These are phyloP conservation scores for Xanthoconium separans DNA, from an alignment of 1,284 basidiomycete species.

Conservation along the genomic window DNA sequence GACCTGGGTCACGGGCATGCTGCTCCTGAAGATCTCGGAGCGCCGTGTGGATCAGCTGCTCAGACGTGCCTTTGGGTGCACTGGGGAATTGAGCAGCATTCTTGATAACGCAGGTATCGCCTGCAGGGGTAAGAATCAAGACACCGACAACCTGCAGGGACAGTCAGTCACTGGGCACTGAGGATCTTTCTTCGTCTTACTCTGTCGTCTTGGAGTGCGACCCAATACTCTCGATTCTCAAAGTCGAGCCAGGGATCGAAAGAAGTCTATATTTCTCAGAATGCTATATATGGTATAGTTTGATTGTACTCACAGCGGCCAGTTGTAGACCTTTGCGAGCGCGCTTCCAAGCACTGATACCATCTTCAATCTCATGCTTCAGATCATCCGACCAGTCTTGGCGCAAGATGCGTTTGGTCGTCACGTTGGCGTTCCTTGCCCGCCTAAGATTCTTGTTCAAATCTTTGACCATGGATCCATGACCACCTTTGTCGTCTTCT, in stretches of 20 bases:
- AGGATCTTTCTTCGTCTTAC: constrained; percentile 1
- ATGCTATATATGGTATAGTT: not conserved
- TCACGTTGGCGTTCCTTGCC: constrained; percentile 39
- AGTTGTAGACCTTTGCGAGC: constrained; percentile 40
- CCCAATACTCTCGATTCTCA: constrained; percentile 44
- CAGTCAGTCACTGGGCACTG: not conserved
- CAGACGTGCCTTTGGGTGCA: constrained; percentile 47
- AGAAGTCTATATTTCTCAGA: constrained; percentile 30
- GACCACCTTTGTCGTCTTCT: constrained; percentile 34
- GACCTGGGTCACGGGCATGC: not conserved
- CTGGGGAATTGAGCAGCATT: constrained; percentile 45
- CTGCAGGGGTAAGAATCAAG: constrained; percentile 43
- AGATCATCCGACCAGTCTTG: constrained; percentile 37
- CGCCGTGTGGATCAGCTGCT: constrained; percentile 42
- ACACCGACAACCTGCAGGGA: constrained; percentile 37
- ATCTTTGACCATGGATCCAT: constrained; percentile 39
- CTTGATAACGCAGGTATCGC: constrained; percentile 44
- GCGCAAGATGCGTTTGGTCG: constrained; percentile 32
- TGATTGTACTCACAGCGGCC: constrained; percentile 34
- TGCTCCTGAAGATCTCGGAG: constrained; percentile 35
- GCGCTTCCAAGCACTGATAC: constrained; percentile 41
- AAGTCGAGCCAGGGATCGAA: constrained; percentile 46
- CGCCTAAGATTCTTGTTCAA: constrained; percentile 46
- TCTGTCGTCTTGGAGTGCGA: constrained; percentile 34
- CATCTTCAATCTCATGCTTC: constrained; percentile 37